Evolutionary conservation across 2,329 filamentous ascomycete genomes (phyloP), one percentile per base, ranked within the genome.

Genomic region (Pseudogymnoascus sp.): DNA sequence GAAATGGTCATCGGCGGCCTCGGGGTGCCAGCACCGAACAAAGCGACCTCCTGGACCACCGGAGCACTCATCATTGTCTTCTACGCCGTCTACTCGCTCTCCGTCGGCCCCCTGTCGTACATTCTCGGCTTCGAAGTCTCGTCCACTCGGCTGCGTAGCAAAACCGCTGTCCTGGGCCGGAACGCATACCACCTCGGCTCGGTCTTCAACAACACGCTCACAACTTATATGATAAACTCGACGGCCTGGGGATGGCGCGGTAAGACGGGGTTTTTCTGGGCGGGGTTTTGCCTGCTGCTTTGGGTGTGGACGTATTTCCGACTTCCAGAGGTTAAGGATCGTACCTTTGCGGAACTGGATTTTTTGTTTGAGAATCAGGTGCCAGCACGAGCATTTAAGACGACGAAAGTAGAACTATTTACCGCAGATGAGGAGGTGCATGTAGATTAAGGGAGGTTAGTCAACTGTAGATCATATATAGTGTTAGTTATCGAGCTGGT

Each of bases 211-310:
- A 87, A 85, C 62, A 87, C 95, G 4, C 75, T 96, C 40, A 93
- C 90, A 0, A 91, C 91, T 0, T 95, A 95, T 76, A 96, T 96
- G 91, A 81, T 95, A 57, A 96, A 96, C 76, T 90, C 91, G 0
- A 81, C 80, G 1, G 88, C 86, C 0, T 96, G 91, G 91, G 79
- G 93, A 75, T 96, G 91, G 91, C 81, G 85, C 66, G 93, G 93
- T 76, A 93, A 83, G 70, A 84, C 91, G 1, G 91, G 91, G 35
- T 93, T 95, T 77, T 95, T 96, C 79, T 96, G 90, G 91, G 82
- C 82, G 80, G 89, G 83, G 1, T 68, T 76, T 61, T 75, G 76
- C 67, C 66, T 76, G n/a, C 47, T 73, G 2, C 74, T 75, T 36
- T 65, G 75, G 0, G 89, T 85, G 0, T 85, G 89, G 63, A 93